phyloP scores from a whole-genome alignment of 306 rosid genomes.

The Vicia villosa region DNA sequence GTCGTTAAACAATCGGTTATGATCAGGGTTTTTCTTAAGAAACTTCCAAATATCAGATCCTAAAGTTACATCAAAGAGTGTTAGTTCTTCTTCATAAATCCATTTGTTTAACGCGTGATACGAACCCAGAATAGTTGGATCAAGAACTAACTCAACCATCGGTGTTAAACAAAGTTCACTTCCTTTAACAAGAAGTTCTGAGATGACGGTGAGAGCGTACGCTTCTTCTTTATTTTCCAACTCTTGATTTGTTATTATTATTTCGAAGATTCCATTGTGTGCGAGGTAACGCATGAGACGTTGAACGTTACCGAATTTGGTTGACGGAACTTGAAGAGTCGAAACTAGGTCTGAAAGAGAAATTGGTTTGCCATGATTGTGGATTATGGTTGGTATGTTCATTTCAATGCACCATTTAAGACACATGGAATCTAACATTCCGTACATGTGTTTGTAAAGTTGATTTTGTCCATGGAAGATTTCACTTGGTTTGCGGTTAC shows the following conservation, averaged over 20 bases:
- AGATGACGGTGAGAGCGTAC: slow-evolving; percentile 38
- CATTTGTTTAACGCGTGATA: background rate
- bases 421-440: background rate
- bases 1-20: background rate
- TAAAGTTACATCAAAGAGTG: background rate
- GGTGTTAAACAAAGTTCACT: slow-evolving; percentile 32
- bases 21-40: background rate
- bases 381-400: slow-evolving; percentile 35
- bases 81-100: slow-evolving; percentile 1
- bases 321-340: slow-evolving; percentile 39
- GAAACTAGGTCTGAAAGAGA: slow-evolving; percentile 42
- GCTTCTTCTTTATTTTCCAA: slow-evolving; percentile 26
- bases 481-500: slow-evolving; percentile 25
- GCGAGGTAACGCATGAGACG: slow-evolving; percentile 48
- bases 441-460: slow-evolving; percentile 23
- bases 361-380: slow-evolving; percentile 46
- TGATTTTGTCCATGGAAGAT: slow-evolving; percentile 32
- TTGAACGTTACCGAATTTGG: slow-evolving; percentile 21
- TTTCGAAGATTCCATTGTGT: slow-evolving; percentile 41
- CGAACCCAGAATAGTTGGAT: background rate
- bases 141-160: slow-evolving; percentile 16
- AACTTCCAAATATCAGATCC: background rate
- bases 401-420: slow-evolving; percentile 42
- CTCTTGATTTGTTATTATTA: slow-evolving; percentile 9
- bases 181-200: slow-evolving; percentile 44